Evolutionary conservation across 192 early-diverging fungal species (phyloP).

Genomic region (Nowakowskiella sp.): DNA sequence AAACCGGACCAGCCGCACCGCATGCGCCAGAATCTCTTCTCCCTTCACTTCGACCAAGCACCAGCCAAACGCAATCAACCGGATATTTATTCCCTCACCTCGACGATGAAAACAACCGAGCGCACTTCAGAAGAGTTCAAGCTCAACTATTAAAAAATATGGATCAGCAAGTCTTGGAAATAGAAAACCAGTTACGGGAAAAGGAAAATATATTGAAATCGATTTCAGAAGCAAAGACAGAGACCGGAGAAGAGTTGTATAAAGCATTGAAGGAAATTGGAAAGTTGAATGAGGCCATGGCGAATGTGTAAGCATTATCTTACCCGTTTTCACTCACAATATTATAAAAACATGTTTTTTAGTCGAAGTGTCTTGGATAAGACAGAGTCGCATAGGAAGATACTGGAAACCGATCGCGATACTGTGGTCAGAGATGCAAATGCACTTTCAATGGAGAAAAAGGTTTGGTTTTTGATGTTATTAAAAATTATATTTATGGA

Average conservation of each 20-base stretch:
- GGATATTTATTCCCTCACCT: too few relatives aligned
- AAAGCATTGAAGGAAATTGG: conserved; percentile 37
- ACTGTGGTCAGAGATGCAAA: background rate
- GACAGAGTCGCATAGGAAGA: conserved; percentile 8
- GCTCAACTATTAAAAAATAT: conserved; percentile 30
- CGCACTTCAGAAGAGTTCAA: conserved; percentile 34
- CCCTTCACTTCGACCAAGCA: too few relatives aligned
- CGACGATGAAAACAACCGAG: too few relatives aligned
- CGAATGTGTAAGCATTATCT: conserved; percentile 26
- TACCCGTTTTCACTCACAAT: too few relatives aligned
- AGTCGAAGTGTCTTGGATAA: conserved; percentile 16
- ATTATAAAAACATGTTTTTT: too few relatives aligned
- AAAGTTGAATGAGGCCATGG: conserved; percentile 30
- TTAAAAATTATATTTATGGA: background rate
- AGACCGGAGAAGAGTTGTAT: conserved; percentile 35
- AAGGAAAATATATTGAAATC: conserved; percentile 25
- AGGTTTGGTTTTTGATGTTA: background rate
- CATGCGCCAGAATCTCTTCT: too few relatives aligned
- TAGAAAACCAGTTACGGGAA: conserved; percentile 32
- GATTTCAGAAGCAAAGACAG: conserved; percentile 35
- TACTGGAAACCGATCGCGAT: conserved; percentile 24
- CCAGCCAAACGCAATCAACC: too few relatives aligned
- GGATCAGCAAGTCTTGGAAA: conserved; percentile 32
- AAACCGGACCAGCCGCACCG: too few relatives aligned
- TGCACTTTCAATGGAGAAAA: background rate